phyloP scores from a whole-genome alignment of 2,329 filamentous ascomycete species.

The Pseudopyricularia cyperi region DNA sequence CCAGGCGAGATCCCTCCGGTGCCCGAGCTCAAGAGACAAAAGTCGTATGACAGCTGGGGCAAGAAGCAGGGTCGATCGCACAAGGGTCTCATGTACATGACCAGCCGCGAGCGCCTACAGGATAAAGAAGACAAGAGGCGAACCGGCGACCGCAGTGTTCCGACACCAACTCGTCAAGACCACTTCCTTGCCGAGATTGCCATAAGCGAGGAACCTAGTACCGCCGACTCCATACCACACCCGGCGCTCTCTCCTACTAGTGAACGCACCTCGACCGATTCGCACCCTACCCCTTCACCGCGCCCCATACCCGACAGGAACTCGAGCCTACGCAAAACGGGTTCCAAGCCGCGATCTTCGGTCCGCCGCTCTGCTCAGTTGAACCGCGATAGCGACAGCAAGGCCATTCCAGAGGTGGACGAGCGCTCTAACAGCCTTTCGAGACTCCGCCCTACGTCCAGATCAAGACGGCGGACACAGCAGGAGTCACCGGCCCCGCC shows the following conservation, averaged over 20 bases:
- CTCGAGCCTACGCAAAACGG: slow-evolving; percentile 51
- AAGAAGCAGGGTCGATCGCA: slow-evolving; percentile 38
- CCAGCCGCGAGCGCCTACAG: slow-evolving; percentile 53
- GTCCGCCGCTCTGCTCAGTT: slow-evolving; percentile 24
- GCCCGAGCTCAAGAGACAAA: slow-evolving; percentile 35
- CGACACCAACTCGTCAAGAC: slow-evolving; percentile 25
- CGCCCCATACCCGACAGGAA: slow-evolving; percentile 52
- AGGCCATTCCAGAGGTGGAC: slow-evolving; percentile 22
- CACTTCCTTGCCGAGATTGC: slow-evolving; percentile 37
- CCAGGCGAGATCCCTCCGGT: slow-evolving; percentile 31
- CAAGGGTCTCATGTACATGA: slow-evolving; percentile 59
- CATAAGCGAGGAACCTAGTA: slow-evolving; percentile 40
- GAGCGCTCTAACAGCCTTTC: slow-evolving; percentile 5
- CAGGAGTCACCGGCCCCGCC: not conserved
- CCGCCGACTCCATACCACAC: slow-evolving; percentile 10
- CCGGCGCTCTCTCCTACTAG: slow-evolving; percentile 1
- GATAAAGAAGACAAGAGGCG: slow-evolving; percentile 53
- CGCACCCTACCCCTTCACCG: slow-evolving; percentile 20
- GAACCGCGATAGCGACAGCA: slow-evolving; percentile 30
- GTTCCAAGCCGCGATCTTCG: slow-evolving; percentile 27
- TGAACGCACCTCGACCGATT: slow-evolving; percentile 13
- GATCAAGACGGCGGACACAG: not conserved
- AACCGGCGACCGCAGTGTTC: slow-evolving; percentile 12
- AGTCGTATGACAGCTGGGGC: slow-evolving; percentile 50
- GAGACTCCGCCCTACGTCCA: not conserved